Percentiles rank a stretch among this genome's conserved stretches.
These are phyloP conservation scores for Mycena vitilis DNA, from an alignment of 768 basidiomycete species.

Conservation along the genomic window DNA sequence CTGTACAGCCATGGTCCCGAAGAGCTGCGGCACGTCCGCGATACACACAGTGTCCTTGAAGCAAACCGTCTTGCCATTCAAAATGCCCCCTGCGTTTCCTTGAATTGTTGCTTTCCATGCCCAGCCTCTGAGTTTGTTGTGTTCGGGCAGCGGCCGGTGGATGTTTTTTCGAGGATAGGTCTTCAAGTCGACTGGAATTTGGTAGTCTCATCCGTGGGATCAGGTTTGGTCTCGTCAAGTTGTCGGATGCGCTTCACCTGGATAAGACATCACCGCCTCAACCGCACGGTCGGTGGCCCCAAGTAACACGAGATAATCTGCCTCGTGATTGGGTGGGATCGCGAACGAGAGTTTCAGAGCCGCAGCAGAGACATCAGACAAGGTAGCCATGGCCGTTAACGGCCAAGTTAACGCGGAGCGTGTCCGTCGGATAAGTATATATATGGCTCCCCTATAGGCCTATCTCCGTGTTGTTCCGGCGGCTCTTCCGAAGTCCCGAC, in stretches of 20 bases:
- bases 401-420: no score
- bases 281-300: conserved; percentile 26
- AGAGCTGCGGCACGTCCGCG: conserved; percentile 54
- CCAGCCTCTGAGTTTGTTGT: conserved; percentile 49
- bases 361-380: conserved; percentile 18
- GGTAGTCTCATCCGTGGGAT: conserved; percentile 31
- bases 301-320: conserved; percentile 30
- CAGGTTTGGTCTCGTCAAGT: background rate
- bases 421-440: conserved; percentile 4
- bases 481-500: background rate
- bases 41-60: conserved; percentile 56
- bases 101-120: conserved; percentile 49
- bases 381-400: conserved; percentile 40
- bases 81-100: conserved; percentile 43
- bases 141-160: conserved; percentile 37
- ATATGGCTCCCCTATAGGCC: background rate
- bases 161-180: conserved; percentile 42
- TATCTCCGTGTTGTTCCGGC: background rate
- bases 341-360: conserved; percentile 25
- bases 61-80: conserved; percentile 53
- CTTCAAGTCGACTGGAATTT: conserved; percentile 29
- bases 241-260: background rate
- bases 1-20: conserved; percentile 53
- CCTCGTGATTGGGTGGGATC: conserved; percentile 22
- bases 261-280: conserved; percentile 30